Evolutionary conservation across 2,329 filamentous ascomycete genomes (phyloP).

Genomic region (Niveomyces coronatus): DNA sequence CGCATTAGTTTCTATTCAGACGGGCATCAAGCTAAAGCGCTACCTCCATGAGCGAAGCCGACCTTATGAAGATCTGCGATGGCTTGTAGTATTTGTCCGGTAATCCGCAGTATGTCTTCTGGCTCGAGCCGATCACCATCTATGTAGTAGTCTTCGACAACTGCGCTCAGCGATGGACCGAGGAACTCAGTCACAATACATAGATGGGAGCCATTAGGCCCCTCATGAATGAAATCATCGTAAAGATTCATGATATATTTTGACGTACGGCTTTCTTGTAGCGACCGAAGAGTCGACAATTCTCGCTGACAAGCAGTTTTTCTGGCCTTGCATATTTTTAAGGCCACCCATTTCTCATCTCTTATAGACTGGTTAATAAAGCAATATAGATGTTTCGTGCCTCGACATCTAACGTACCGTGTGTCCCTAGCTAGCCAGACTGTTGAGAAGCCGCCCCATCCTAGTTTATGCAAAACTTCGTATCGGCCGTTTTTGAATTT

Average conservation of each 20-base stretch:
- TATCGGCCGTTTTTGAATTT: slow-evolving; percentile 5
- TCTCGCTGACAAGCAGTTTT: too few relatives aligned
- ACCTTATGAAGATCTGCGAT: slow-evolving; percentile 18
- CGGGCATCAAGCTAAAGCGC: not conserved
- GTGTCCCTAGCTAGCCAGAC: slow-evolving; percentile 6
- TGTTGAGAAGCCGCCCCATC: slow-evolving; percentile 4
- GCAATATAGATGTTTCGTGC: too few relatives aligned
- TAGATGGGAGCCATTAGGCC: slow-evolving; percentile 21
- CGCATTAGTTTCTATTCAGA: slow-evolving; percentile 11
- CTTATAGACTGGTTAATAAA: too few relatives aligned
- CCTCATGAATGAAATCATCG: slow-evolving; percentile 8
- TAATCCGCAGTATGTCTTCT: slow-evolving; percentile 18
- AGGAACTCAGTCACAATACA: slow-evolving; percentile 25
- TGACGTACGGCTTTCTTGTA: too few relatives aligned
- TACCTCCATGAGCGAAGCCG: slow-evolving; percentile 22
- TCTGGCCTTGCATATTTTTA: too few relatives aligned
- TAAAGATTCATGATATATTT: too few relatives aligned
- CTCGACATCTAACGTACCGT: too few relatives aligned
- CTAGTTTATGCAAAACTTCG: slow-evolving; percentile 6
- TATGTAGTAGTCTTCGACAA: slow-evolving; percentile 16
- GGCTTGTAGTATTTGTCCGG: slow-evolving; percentile 18
- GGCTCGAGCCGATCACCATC: slow-evolving; percentile 14
- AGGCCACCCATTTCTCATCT: too few relatives aligned
- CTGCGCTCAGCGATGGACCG: slow-evolving; percentile 18
- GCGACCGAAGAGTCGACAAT: too few relatives aligned